Percentiles rank a stretch among this genome's conserved stretches.
Conservation (phyloP, 2,329 filamentous ascomycete genomes). For the Cladosporium austrohemisphaericum region DNA sequence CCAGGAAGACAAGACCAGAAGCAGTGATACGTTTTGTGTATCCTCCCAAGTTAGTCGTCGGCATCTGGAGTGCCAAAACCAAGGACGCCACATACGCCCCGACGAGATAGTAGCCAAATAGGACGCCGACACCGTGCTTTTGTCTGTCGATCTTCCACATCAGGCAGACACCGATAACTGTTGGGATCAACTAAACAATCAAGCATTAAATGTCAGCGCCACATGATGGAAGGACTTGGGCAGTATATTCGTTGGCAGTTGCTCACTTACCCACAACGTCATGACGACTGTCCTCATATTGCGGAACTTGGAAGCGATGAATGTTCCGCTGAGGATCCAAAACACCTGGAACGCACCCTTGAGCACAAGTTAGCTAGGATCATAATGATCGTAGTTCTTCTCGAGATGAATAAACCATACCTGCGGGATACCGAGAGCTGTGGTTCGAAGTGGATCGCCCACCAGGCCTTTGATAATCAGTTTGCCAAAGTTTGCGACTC, state of each 20-base stretch:
- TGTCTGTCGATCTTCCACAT: constrained; percentile 48
- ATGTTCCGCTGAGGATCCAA: constrained; percentile 53
- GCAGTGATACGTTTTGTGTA: constrained; percentile 48
- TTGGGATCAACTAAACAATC: constrained; percentile 47
- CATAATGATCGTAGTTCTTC: no score
- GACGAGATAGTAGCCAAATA: constrained; percentile 52
- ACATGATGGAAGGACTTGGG: not conserved
- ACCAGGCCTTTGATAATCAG: constrained; percentile 53
- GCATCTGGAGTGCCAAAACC: constrained; percentile 53
- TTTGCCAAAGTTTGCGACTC: constrained; percentile 54
- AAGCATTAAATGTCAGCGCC: not conserved
- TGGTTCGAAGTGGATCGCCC: constrained; percentile 44
- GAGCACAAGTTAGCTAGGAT: not conserved
- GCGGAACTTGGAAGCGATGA: constrained; percentile 48
- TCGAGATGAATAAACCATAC: no score
- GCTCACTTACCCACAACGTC: constrained; percentile 29
- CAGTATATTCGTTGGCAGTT: not conserved
- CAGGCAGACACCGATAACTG: constrained; percentile 47
- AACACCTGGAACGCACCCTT: constrained; percentile 46
- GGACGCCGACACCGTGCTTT: constrained; percentile 43
- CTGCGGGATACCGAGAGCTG: constrained; percentile 52
- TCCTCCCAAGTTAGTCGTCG: constrained; percentile 47
- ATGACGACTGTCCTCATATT: constrained; percentile 53
- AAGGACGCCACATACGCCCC: constrained; percentile 50
- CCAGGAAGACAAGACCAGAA: constrained; percentile 46